phyloP scores from a whole-genome alignment of 2,329 filamentous ascomycete species.

The Epichloe sibirici region DNA sequence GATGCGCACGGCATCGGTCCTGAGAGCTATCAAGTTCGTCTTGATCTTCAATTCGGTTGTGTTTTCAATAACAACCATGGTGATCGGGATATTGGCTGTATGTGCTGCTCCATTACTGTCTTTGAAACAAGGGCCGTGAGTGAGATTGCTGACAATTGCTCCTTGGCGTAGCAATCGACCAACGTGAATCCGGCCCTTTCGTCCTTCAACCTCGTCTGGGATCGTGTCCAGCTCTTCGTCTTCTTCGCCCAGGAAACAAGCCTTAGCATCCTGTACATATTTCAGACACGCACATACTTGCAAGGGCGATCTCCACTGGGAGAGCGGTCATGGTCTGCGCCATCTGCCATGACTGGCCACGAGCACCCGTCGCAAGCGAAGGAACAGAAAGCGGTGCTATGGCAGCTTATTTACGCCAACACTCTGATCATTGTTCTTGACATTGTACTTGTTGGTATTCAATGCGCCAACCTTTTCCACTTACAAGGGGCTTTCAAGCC shows the following conservation, averaged over 20 bases:
- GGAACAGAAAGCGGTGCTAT: constrained; percentile 8
- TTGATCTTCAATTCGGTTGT: constrained; percentile 41
- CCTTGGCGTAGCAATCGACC: constrained; percentile 14
- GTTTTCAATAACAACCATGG: constrained; percentile 39
- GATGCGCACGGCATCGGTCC: constrained; percentile 32
- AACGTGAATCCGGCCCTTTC: constrained; percentile 12
- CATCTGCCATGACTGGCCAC: constrained; percentile 26
- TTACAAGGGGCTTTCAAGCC: constrained; percentile 26
- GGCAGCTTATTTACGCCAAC: constrained; percentile 34
- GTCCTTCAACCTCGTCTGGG: constrained; percentile 26
- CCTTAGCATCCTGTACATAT: constrained; percentile 38
- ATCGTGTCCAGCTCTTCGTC: constrained; percentile 39
- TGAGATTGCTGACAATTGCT: background rate
- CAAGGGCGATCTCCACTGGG: constrained; percentile 6
- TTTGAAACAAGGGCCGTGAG: background rate
- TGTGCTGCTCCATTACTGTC: constrained; percentile 7
- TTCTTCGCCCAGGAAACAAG: constrained; percentile 41
- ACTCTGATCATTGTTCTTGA: constrained; percentile 33
- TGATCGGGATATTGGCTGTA: constrained; percentile 40
- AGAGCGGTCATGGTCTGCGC: constrained; percentile 25
- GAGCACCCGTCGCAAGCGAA: constrained; percentile 9
- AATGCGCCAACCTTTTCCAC: constrained; percentile 24
- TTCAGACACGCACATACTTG: constrained; percentile 9
- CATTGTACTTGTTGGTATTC: constrained; percentile 25
- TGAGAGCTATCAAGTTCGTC: constrained; percentile 39